Base-by-base conservation (phyloP, 2,329 filamentous ascomycete species). In the Colletotrichum tabaci region DNA sequence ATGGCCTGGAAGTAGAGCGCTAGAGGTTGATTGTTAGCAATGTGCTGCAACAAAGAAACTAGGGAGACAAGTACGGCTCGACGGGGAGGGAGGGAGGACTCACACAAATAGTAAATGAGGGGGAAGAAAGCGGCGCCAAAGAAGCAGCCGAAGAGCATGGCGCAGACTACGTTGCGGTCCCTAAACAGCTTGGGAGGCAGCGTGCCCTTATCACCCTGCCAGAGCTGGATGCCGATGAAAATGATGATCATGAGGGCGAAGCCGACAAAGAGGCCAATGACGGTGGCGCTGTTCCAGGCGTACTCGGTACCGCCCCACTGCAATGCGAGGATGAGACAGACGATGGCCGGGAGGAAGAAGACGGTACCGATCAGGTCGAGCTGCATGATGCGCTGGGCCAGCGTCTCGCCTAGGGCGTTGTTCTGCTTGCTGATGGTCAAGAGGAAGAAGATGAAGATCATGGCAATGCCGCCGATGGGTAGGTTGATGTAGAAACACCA, bases 231-330 rank as follows among this genome's bases (percentile, higher is more conserved):
- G 61, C 77, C 82, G 49, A 86, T 74, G 72, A 91, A 91, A 38
- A 85, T 73, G 66, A 77, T 66, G 18, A 82, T 78, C 77, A 89
- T 83, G 23, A 82, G 77, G 1, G 77, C 86, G n/a, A 83, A 84
- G 4, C 86, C 85, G 10, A 85, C 81, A 65, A 90, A 85, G 23
- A 90, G 79, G 1, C 86, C 87, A 47, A 89, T 86, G 61, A 89
- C 82, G 30, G 79, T 81, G 15, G 83, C 78, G 78, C 81, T 83
- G 67, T 77, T 81, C 88, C 88, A 91, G 4, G 87, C 61, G 66
- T 87, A 86, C 30, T 84, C 77, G 49, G 84, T 80, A 10, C 89
- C 89, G 16, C 88, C 89, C 85, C 87, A 90, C 74, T 90, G 85
- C 47, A 90, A 80, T 9, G 87, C 88, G 4, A 91, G 82, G 10